phyloP scores from a whole-genome alignment of 257 asterid species.

The Solanum habrochaites region DNA sequence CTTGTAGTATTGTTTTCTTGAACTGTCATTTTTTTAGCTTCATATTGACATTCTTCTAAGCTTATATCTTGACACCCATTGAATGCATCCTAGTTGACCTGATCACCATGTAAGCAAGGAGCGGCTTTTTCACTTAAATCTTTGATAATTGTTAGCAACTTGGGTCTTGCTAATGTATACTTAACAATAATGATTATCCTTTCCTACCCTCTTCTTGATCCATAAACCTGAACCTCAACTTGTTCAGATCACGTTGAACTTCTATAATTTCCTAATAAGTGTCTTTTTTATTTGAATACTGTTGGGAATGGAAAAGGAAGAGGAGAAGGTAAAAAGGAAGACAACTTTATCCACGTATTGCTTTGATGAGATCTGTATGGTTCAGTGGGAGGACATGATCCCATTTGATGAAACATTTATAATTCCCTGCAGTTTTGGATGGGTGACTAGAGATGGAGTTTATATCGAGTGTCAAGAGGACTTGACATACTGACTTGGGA shows the following conservation, averaged over 20 bases:
- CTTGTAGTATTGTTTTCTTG: neutral
- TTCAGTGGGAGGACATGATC: neutral
- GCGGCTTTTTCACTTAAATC: neutral
- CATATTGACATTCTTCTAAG: neutral
- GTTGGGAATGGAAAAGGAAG: neutral
- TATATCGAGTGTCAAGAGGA: neutral
- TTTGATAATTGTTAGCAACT: neutral
- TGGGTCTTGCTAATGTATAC: neutral
- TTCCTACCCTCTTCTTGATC: neutral
- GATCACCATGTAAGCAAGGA: neutral
- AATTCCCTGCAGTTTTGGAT: neutral
- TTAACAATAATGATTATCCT: neutral
- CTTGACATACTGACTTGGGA: neutral
- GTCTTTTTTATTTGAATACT: neutral
- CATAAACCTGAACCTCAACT: neutral
- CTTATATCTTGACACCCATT: neutral
- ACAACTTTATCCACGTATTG: neutral
- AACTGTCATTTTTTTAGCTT: neutral
- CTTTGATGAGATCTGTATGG: neutral
- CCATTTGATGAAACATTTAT: neutral
- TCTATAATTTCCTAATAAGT: neutral
- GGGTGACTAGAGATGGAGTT: neutral
- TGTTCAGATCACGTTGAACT: neutral
- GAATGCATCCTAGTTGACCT: neutral
- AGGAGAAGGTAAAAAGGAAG: neutral